Conservation (phyloP, 1,139 yeast genomes). For the Geotrichum klebahnii region DNA sequence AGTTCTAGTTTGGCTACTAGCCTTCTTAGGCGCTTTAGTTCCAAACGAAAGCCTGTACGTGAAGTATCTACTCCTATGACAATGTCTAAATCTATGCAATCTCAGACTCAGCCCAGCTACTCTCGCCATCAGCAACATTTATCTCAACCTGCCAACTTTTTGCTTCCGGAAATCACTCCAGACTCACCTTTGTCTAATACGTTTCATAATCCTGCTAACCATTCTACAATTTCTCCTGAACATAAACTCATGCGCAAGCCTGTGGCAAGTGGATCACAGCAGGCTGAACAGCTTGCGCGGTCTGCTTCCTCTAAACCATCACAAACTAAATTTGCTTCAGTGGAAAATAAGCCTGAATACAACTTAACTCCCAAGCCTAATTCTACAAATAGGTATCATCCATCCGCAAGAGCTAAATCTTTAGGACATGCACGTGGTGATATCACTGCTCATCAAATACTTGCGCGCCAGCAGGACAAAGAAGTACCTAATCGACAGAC, state of each 20-base stretch:
- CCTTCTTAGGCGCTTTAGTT: constrained; percentile 31
- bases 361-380: neutral
- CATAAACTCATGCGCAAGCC: constrained; percentile 2
- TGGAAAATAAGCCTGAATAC: neutral
- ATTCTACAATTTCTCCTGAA: neutral
- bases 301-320: constrained; percentile 96
- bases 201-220: neutral
- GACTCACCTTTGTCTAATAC: constrained; percentile 5
- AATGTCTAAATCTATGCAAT: neutral
- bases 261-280: constrained; percentile 6
- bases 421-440: constrained; percentile 67
- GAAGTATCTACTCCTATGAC: constrained; percentile 16
- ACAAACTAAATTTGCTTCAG: constrained; percentile 7
- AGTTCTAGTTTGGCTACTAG: constrained; percentile 30
- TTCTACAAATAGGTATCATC: constrained; percentile 51
- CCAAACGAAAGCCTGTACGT: constrained; percentile 30
- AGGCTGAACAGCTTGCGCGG: constrained; percentile 50
- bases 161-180: neutral
- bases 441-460: constrained; percentile 22
- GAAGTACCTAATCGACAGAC: constrained; percentile 10
- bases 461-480: too few species aligned
- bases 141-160: constrained; percentile 18
- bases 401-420: constrained; percentile 85
- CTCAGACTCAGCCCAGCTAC: neutral
- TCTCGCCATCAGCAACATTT: constrained; percentile 15